These are phyloP conservation scores for Sporothrix luriei DNA, from an alignment of 2,329 filamentous ascomycete species.

Conservation along the genomic window DNA sequence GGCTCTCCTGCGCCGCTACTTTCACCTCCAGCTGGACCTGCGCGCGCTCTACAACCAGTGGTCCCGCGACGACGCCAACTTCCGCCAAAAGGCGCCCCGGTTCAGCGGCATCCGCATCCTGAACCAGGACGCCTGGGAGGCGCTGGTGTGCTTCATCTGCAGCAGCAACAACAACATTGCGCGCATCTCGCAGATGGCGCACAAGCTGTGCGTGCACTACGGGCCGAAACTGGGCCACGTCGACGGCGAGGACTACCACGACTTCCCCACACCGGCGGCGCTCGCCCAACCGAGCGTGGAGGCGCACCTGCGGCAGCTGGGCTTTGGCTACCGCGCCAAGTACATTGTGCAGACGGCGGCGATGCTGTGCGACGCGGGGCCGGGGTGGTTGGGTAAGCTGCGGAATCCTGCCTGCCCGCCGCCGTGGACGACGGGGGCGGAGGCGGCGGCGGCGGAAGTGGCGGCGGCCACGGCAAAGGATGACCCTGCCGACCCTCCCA, in stretches of 20 bases:
- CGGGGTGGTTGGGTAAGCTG: conserved; percentile 75
- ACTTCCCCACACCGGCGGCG: conserved; percentile 44
- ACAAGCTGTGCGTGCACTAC: conserved; percentile 87
- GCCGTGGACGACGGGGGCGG: conserved; percentile 46
- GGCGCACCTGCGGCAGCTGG: conserved; percentile 73
- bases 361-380: conserved; percentile 67
- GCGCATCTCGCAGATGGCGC: conserved; percentile 93
- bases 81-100: conserved; percentile 79
- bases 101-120: conserved; percentile 92
- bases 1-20: conserved; percentile 76
- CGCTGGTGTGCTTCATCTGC: conserved; percentile 92
- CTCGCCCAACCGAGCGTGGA: conserved; percentile 79
- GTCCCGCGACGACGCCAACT: conserved; percentile 83
- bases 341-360: conserved; percentile 87
- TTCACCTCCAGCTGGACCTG: conserved; percentile 81
- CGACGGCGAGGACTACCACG: conserved; percentile 56
- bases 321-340: conserved; percentile 92
- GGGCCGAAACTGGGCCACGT: conserved; percentile 74
- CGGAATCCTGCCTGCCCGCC: conserved; percentile 73
- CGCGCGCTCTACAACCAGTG: conserved; percentile 79
- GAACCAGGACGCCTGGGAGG: conserved; percentile 94
- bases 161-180: conserved; percentile 98
- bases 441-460: neutral
- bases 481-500: neutral
- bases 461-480: neutral